A percentile compares a stretch with the other conserved stretches of the same genome.
phyloP scores from a whole-genome alignment of 2,329 filamentous ascomycete species.

The Chaetothyriales sp. region DNA sequence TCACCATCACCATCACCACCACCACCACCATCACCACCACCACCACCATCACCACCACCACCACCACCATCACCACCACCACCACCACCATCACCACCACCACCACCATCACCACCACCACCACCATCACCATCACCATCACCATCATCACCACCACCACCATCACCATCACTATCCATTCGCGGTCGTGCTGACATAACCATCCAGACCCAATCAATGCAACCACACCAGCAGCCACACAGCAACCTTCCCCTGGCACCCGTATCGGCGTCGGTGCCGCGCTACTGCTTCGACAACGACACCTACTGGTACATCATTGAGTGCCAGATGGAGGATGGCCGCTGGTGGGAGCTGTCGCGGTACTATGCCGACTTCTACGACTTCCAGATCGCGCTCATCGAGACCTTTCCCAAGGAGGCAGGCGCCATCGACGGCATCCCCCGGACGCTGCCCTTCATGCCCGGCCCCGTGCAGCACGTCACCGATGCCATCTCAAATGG shows the following conservation, averaged over 20 bases:
- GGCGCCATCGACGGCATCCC: constrained; percentile 64
- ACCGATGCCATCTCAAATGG: constrained; percentile 96
- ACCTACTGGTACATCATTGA: constrained; percentile 99
- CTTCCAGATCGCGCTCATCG: constrained; percentile 88
- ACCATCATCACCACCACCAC: too few relatives aligned
- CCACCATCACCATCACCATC: too few relatives aligned
- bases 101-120: too few relatives aligned
- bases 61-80: too few relatives aligned
- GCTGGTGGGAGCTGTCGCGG: constrained; percentile 82
- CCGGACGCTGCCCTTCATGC: constrained; percentile 89
- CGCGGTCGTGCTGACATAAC: constrained; percentile 23
- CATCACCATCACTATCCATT: too few relatives aligned
- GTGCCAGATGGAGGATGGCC: constrained; percentile 74
- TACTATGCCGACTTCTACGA: constrained; percentile 99
- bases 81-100: too few relatives aligned
- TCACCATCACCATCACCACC: too few relatives aligned
- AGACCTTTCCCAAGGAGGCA: constrained; percentile 81
- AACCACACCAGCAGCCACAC: constrained; percentile 27
- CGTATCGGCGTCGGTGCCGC: constrained; percentile 68
- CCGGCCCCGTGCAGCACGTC: constrained; percentile 90
- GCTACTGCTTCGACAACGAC: constrained; percentile 91
- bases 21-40: too few relatives aligned
- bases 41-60: too few relatives aligned
- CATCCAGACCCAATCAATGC: constrained; percentile 24
- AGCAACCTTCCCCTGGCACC: constrained; percentile 51